Evolutionary conservation across 148 eudicot genomes (phyloP).

Genomic region (Rhododendron ovatum): DNA sequence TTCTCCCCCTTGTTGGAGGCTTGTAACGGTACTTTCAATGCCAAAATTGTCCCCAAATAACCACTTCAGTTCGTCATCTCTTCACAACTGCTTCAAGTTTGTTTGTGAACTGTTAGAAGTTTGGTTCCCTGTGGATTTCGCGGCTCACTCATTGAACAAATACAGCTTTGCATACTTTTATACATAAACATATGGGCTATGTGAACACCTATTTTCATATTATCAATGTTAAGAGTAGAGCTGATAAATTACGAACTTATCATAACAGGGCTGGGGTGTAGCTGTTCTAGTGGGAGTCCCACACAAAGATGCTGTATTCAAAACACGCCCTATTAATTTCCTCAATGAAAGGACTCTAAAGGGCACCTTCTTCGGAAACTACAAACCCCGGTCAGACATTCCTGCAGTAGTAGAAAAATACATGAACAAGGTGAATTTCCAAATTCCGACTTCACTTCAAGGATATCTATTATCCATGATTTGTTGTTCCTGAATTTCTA

Average conservation of each 20-base stretch:
- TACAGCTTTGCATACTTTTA: neutral
- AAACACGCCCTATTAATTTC: constrained; percentile 61
- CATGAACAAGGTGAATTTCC: constrained; percentile 54
- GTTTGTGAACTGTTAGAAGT: neutral
- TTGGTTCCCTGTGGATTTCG: neutral
- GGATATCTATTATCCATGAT: neutral
- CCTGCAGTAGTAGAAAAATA: constrained; percentile 68
- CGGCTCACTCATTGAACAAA: neutral
- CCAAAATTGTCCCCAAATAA: neutral
- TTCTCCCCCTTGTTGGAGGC: neutral
- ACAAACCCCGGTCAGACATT: constrained; percentile 64
- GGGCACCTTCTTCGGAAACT: constrained; percentile 89
- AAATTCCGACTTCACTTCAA: neutral
- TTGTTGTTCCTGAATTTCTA: no score
- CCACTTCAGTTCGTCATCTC: neutral
- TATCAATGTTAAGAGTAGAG: neutral
- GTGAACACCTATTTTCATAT: neutral
- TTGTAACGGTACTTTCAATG: neutral
- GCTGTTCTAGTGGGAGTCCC: constrained; percentile 83
- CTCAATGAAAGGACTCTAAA: constrained; percentile 74
- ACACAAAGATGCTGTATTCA: constrained; percentile 63
- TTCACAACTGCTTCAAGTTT: neutral
- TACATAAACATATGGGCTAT: neutral
- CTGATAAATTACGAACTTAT: neutral
- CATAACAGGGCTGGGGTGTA: constrained; percentile 81